Base-by-base conservation (phyloP, 2,329 filamentous ascomycete genomes). In the Nemania bipapillata region DNA sequence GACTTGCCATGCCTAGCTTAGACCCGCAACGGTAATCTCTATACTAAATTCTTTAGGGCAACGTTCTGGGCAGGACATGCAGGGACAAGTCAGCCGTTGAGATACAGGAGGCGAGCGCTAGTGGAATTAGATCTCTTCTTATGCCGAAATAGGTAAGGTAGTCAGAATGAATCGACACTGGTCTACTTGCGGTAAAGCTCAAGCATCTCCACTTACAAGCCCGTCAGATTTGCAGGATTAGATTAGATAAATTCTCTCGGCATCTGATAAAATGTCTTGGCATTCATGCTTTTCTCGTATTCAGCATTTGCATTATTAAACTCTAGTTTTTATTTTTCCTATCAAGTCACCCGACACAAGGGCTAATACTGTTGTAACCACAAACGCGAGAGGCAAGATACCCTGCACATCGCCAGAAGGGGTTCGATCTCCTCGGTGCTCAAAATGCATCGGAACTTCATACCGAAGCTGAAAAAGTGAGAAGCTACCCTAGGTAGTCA, bases 211-310 rank as follows among this genome's bases (percentile, higher is more conserved):
- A n/a, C 40, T 45, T n/a, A 3, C 4, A 45, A n/a, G 40, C 15
- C 4, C 20, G 40, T 45, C 40, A 45, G 40, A 45, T 50, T 50
- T 26, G 47, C 8, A 50, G 12, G 12, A 50, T 50, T n/a, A 45
- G 40, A 45, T 50, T 50, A 50, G 47, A 50, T 50, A 28, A 49
- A 24, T 49, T 49, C n/a, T 24, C 45, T 49, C 2, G 22, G 47
- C 47, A 50, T 50, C 47, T 50, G 47, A 50, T 50, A 50, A 50
- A 1, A 9, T 50, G 22, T 50, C 55, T 47, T 57, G 37, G 47
- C 47, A 50, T 57, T 40, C 22, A 55, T 45, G 30, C 50, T 30
- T n/a, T 35, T 24, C 22, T 52, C 49, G 49, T 52, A 52, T 52
- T 52, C 26, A 28, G 24, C 8, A 52, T 17, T 28, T 26, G 24